Conservation (phyloP, 2,329 filamentous ascomycete genomes). For the Scopulariopsis brevicaulis region DNA sequence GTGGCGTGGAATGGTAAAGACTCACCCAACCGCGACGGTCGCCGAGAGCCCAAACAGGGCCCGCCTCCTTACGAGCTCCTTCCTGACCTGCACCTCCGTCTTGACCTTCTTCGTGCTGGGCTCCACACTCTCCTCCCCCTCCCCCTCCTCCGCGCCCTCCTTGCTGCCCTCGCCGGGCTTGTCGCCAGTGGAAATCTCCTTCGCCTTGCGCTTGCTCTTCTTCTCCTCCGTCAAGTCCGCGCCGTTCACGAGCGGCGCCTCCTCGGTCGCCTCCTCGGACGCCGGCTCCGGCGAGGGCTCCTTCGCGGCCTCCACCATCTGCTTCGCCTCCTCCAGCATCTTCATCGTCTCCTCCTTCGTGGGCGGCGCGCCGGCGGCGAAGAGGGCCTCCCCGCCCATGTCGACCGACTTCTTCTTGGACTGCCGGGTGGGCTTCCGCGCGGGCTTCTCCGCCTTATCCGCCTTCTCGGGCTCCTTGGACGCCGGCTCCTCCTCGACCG, state of each 20-base stretch:
- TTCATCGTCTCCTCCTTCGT: constrained; percentile 66
- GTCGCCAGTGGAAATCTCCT: constrained; percentile 58
- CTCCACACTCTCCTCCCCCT: constrained; percentile 26
- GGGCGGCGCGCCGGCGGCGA: constrained; percentile 50
- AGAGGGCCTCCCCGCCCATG: constrained; percentile 28
- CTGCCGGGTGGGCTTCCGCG: constrained; percentile 17
- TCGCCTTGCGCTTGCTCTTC: constrained; percentile 62
- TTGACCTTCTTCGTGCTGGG: constrained; percentile 63
- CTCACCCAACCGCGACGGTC: constrained; percentile 84
- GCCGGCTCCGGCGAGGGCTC: constrained; percentile 10
- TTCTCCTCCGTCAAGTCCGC: constrained; percentile 19
- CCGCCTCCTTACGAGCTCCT: constrained; percentile 76
- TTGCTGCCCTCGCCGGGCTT: constrained; percentile 28
- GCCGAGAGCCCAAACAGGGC: constrained; percentile 79
- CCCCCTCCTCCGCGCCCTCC: constrained; percentile 24
- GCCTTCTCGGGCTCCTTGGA: constrained; percentile 25
- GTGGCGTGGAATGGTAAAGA: constrained; percentile 14
- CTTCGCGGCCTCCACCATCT: constrained; percentile 65
- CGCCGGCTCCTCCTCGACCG: constrained; percentile 11
- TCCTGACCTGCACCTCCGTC: constrained; percentile 71
- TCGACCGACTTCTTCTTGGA: constrained; percentile 39
- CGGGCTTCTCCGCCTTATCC: constrained; percentile 17
- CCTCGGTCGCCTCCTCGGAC: constrained; percentile 20
- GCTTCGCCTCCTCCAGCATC: constrained; percentile 78
- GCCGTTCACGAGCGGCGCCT: constrained; percentile 9